phyloP scores from a whole-genome alignment of 1,284 basidiomycete species.

The Cystobasidium sp. region DNA sequence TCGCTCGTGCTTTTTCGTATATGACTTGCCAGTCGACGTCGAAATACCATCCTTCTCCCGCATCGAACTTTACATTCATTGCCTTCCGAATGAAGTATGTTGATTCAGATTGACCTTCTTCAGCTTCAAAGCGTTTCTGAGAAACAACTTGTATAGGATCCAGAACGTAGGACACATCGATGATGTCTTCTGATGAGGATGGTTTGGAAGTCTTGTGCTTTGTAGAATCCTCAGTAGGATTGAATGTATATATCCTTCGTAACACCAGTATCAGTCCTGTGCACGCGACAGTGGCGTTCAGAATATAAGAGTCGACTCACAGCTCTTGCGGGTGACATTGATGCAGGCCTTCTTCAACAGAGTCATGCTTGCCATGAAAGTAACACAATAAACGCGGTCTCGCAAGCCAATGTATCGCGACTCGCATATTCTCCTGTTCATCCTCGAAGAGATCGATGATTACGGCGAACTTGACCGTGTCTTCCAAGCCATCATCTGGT shows the following conservation, averaged over 20 bases:
- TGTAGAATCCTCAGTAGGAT: constrained; percentile 24
- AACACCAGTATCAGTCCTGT: not conserved
- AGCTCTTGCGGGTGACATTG: constrained; percentile 31
- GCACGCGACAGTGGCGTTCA: not conserved
- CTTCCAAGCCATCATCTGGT: constrained; percentile 42
- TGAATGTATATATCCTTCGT: constrained; percentile 35
- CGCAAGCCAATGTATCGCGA: constrained; percentile 44
- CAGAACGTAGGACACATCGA: constrained; percentile 39
- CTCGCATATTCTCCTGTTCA: constrained; percentile 41
- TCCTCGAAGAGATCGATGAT: constrained; percentile 45
- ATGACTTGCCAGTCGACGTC: constrained; percentile 48
- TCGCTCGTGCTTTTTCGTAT: constrained; percentile 33
- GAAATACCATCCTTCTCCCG: constrained; percentile 47
- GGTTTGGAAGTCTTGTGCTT: constrained; percentile 24
- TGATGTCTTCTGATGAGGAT: constrained; percentile 39
- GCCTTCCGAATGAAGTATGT: constrained; percentile 48
- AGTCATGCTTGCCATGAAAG: constrained; percentile 34
- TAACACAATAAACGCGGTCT: constrained; percentile 36
- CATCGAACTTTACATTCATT: constrained; percentile 49
- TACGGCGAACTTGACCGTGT: constrained; percentile 40
- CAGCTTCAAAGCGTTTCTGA: not conserved
- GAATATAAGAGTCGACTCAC: not conserved
- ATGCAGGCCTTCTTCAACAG: constrained; percentile 28
- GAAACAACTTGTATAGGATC: constrained; percentile 14
- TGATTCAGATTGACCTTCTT: constrained; percentile 3